Base-by-base conservation (phyloP, 108 stramenopile genomes). In the Pseudonitzschia multistriata region DNA sequence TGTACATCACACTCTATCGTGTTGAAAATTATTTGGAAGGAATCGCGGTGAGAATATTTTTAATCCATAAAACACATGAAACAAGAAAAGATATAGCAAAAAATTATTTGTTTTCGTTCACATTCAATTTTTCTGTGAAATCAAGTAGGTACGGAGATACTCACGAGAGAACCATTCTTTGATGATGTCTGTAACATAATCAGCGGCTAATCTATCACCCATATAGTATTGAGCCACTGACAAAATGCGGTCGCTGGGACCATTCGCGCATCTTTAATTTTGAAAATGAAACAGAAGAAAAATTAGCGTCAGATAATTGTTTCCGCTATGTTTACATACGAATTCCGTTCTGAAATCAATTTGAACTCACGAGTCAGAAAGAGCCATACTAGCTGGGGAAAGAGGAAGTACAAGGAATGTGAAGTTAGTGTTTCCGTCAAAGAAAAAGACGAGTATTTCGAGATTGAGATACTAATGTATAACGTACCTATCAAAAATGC, bases 401-500 rank as follows among this genome's bases (percentile, higher is more conserved):
- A 55, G 13, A 3, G 24, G 27, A 30, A 25, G 54, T n/a, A n/a
- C n/a, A n/a, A n/a, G n/a, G n/a, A 59, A 33, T 34, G 57, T 29
- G 13, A 59, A 19, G n/a, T n/a, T n/a, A n/a, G n/a, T n/a, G n/a
- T n/a, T n/a, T n/a, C n/a, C n/a, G n/a, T n/a, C n/a, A n/a, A n/a
- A n/a, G n/a, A n/a, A n/a, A n/a, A n/a, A n/a, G n/a, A n/a, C n/a
- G n/a, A n/a, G n/a, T n/a, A n/a, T n/a, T n/a, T n/a, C n/a, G n/a
- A n/a, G n/a, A n/a, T n/a, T n/a, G n/a, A n/a, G n/a, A n/a, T n/a
- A n/a, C n/a, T n/a, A n/a, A n/a, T 52, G 31, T 59, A 34, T 7
- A n/a, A 59, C 57, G 33, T 36, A 59, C 57, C 31, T 5, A 64
- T 45, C 62, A 64, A 64, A 64, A 64, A 64, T 7, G 28, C 62